Base-by-base conservation (phyloP, 805 yeast species). In the Candida ipomoeae region DNA sequence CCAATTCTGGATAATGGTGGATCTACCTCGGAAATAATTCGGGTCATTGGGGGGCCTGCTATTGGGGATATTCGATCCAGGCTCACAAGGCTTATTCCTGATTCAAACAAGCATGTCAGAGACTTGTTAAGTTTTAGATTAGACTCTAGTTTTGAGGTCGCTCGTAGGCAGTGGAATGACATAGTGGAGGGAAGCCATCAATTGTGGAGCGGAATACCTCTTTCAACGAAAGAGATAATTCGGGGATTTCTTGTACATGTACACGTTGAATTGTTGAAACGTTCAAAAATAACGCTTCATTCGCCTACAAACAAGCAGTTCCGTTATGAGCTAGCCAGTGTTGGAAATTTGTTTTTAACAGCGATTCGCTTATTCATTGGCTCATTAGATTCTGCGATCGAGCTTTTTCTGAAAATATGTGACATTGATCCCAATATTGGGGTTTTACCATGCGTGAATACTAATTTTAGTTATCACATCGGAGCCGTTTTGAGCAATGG, bases 1-100 rank as follows among this genome's bases (percentile, higher is more conserved):
- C 98, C 98, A 0, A 81, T 91, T 14, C 82, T 88, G 44, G 98
- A 91, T 65, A 91, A 91, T 62, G 98, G 98, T 15, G 97, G 97
- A 0, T 90, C 97, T 1, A 89, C 97, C 0, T 85, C 95, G 26
- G 97, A 91, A 66, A 79, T 91, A 21, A 75, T 90, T 5, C 69
- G 97, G 13, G 88, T 89, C 1, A 74, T 91, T 15, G 96, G 96
- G 2, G 97, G 98, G 0, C 96, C 96, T 2, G 97, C 97, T 0
- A 89, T 91, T 48, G 98, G 98, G 2, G 98, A 91, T 63, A 76
- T 91, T 2, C 71, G 97, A 44, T 88, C 96, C 0, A 67, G 98
- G 49, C 75, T 90, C 29, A 87, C 89, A 0, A 69, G 91, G 48
- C 68, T 91, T 51, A 84, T 89, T 34, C 85, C 89, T 1, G 78